Percentiles rank a stretch among this genome's conserved stretches.
These are phyloP conservation scores for Pseudocercospora musae DNA, from an alignment of 2,329 filamentous ascomycete genomes.

Conservation along the genomic window DNA sequence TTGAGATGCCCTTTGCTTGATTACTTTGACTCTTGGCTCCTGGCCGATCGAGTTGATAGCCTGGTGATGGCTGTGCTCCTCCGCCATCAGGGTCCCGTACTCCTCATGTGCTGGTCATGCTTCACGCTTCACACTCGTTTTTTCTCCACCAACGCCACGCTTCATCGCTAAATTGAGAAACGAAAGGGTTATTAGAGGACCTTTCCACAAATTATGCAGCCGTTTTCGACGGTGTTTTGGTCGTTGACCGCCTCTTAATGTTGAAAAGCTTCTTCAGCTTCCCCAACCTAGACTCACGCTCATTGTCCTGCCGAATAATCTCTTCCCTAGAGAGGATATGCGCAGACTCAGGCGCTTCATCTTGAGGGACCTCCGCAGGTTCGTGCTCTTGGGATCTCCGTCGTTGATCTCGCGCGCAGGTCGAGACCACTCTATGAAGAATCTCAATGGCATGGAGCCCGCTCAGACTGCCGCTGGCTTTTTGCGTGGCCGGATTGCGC, in stretches of 20 bases:
- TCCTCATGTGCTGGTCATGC: not conserved
- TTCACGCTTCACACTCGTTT: not conserved
- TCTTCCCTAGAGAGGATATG: conserved; percentile 28
- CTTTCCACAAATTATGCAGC: not conserved
- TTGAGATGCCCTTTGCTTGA: not conserved
- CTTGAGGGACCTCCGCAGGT: conserved; percentile 1
- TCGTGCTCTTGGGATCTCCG: conserved; percentile 28
- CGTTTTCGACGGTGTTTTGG: conserved; percentile 7
- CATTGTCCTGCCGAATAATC: conserved; percentile 33
- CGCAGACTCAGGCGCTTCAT: conserved; percentile 8
- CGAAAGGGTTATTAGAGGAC: not conserved
- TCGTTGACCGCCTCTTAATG: conserved; percentile 30
- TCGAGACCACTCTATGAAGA: conserved; percentile 31
- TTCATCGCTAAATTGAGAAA: not conserved
- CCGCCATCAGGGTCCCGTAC: not conserved
- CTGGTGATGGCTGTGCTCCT: not conserved
- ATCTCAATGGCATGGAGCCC: conserved; percentile 35
- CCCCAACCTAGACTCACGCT: conserved; percentile 33
- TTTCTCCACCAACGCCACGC: not conserved
- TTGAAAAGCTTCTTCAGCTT: conserved; percentile 37
- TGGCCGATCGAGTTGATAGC: not conserved
- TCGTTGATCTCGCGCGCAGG: conserved; percentile 32
- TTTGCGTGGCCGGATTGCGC: conserved; percentile 35
- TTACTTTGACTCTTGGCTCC: not conserved
- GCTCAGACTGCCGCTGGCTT: conserved; percentile 32